A percentile compares a stretch with the other conserved stretches of the same genome.
These are phyloP conservation scores for Macrophomina pseudophaseolina DNA, from an alignment of 2,329 filamentous ascomycete genomes.

Conservation along the genomic window DNA sequence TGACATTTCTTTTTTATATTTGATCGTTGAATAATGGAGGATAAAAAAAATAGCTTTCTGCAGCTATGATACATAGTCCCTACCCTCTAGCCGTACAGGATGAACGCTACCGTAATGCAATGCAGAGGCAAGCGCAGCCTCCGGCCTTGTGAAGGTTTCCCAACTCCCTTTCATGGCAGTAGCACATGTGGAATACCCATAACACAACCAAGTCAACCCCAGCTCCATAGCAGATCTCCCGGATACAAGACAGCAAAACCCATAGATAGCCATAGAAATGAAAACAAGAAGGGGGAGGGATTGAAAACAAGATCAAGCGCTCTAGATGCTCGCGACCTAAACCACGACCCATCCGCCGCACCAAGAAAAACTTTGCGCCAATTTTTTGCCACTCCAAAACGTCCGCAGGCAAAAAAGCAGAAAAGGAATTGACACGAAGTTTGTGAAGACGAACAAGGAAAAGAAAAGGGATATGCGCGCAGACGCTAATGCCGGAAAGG, in stretches of 20 bases:
- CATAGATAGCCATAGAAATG: neutral
- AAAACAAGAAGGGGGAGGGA: slow-evolving; percentile 2
- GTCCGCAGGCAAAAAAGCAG: slow-evolving; percentile 2
- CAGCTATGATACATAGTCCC: slow-evolving; percentile 20
- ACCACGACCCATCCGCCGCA: slow-evolving; percentile 18
- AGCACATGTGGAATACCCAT: neutral
- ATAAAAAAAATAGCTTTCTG: slow-evolving; percentile 18
- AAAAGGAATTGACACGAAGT: slow-evolving; percentile 18
- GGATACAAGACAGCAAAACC: neutral
- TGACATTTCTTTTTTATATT: slow-evolving; percentile 14
- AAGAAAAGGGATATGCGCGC: slow-evolving; percentile 6
- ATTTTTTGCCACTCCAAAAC: slow-evolving; percentile 23
- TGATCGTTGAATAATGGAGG: slow-evolving; percentile 11
- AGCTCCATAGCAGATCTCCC: slow-evolving; percentile 15
- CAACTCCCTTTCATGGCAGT: neutral
- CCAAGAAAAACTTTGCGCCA: slow-evolving; percentile 16
- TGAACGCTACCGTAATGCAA: neutral
- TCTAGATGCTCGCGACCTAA: slow-evolving; percentile 18
- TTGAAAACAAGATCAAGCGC: slow-evolving; percentile 13
- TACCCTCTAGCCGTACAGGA: neutral
- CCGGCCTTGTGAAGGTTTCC: neutral
- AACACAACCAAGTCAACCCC: neutral
- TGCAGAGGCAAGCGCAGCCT: neutral
- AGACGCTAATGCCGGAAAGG: slow-evolving; percentile 19
- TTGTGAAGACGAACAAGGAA: neutral